Evolutionary conservation across 495 filamentous ascomycete species (phyloP).

Genomic region (Penicillium argentinense): DNA sequence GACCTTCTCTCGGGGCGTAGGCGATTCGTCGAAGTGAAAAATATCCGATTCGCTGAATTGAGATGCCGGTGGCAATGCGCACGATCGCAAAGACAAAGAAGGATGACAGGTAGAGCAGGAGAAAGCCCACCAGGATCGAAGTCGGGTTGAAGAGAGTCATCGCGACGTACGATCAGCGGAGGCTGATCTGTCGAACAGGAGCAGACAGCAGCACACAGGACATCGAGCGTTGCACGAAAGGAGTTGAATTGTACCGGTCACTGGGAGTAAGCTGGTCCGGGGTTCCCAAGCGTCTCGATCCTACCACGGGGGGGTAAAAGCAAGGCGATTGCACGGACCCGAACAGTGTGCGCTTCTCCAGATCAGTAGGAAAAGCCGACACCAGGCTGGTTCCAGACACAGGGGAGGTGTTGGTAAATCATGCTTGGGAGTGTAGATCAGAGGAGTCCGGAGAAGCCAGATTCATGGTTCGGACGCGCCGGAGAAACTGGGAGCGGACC

Average conservation of each 20-base stretch:
- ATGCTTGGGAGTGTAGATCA: constrained; percentile 10
- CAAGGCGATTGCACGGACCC: too few relatives aligned
- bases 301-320: constrained; percentile 6
- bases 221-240: constrained; percentile 21
- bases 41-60: constrained; percentile 92
- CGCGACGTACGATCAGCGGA: constrained; percentile 40
- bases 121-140: constrained; percentile 78
- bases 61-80: constrained; percentile 88
- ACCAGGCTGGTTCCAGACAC: constrained; percentile 3
- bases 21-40: constrained; percentile 86
- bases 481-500: constrained; percentile 26
- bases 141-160: constrained; percentile 67
- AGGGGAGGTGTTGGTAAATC: constrained; percentile 11
- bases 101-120: constrained; percentile 84
- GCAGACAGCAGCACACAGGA: constrained; percentile 12
- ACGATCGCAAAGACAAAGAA: constrained; percentile 93
- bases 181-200: constrained; percentile 36
- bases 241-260: constrained; percentile 26
- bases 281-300: constrained; percentile 8
- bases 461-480: constrained; percentile 28
- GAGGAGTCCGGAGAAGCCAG: constrained; percentile 19
- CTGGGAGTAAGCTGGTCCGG: constrained; percentile 6
- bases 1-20: constrained; percentile 81
- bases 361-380: constrained; percentile 5
- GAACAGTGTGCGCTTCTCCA: not conserved